These are phyloP conservation scores for Stylosanthes scabra DNA, from an alignment of 331 rosid species.

Conservation along the genomic window DNA sequence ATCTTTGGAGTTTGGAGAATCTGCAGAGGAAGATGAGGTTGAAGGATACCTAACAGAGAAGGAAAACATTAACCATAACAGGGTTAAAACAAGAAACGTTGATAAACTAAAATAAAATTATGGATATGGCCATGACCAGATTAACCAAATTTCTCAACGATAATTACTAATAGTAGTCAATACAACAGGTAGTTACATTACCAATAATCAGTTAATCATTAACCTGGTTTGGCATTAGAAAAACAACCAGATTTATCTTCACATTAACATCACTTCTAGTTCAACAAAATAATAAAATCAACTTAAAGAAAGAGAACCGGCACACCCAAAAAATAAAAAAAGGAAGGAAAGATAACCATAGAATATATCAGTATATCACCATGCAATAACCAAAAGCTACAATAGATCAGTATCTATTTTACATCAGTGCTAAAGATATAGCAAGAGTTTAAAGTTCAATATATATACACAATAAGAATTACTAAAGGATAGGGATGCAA, in stretches of 20 bases:
- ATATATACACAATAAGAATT: conserved; percentile 44
- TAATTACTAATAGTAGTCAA: not conserved
- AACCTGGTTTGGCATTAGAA: not conserved
- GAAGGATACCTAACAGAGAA: not conserved
- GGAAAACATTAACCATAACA: no score
- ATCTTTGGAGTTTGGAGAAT: not conserved
- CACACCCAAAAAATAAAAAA: no score
- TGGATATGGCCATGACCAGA: conserved; percentile 2
- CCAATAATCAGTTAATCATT: no score
- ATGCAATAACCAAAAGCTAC: conserved; percentile 6
- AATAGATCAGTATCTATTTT: conserved; percentile 20
- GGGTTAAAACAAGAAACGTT: no score
- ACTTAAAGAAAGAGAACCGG: not conserved
- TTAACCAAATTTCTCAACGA: conserved; percentile 27
- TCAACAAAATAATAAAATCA: not conserved
- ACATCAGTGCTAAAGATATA: conserved; percentile 18
- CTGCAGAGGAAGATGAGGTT: not conserved
- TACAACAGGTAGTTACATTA: conserved; percentile 42
- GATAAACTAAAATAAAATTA: not conserved
- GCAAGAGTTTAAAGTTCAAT: conserved; percentile 12
- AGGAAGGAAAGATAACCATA: not conserved
- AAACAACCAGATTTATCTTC: no score
- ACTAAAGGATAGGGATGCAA: not conserved
- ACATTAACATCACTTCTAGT: not conserved
- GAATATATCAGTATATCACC: not conserved